Conservation (phyloP, 2,329 filamentous ascomycete species). For the Alternaria sp. region DNA sequence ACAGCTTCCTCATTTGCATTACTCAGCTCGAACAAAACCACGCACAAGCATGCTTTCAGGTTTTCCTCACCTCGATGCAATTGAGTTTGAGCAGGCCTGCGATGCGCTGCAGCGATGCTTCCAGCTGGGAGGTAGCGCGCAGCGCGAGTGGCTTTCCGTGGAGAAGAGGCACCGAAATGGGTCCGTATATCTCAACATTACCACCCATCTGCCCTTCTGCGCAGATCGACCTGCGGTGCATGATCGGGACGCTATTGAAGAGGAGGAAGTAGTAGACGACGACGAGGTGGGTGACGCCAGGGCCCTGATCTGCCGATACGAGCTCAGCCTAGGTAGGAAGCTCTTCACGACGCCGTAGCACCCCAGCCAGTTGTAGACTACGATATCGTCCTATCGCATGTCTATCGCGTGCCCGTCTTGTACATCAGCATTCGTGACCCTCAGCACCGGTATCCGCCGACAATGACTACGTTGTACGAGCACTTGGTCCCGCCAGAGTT, state of each 20-base stretch:
- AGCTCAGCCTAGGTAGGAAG: conserved; percentile 19
- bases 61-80: conserved; percentile 37
- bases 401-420: conserved; percentile 54
- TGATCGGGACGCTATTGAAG: not conserved
- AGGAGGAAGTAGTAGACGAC: conserved; percentile 21
- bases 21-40: not conserved
- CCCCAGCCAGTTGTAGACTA: conserved; percentile 34
- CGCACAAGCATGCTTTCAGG: conserved; percentile 10
- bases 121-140: conserved; percentile 13
- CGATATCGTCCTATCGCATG: conserved; percentile 52
- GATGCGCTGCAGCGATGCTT: conserved; percentile 21
- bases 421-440: conserved; percentile 47
- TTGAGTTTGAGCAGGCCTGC: conserved; percentile 41
- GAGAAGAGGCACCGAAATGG: conserved; percentile 20
- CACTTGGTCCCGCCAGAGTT: conserved; percentile 45
- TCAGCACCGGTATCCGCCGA: conserved; percentile 34
- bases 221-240: not conserved
- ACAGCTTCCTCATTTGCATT: not conserved
- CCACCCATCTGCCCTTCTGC: conserved; percentile 16
- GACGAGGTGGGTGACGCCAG: conserved; percentile 20
- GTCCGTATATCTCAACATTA: conserved; percentile 28
- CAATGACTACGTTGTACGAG: conserved; percentile 43
- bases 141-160: conserved; percentile 33
- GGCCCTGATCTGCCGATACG: not conserved
- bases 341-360: conserved; percentile 2